Evolutionary conservation across 768 basidiomycete genomes (phyloP).

Genomic region (Macrolepiota albuminosa): DNA sequence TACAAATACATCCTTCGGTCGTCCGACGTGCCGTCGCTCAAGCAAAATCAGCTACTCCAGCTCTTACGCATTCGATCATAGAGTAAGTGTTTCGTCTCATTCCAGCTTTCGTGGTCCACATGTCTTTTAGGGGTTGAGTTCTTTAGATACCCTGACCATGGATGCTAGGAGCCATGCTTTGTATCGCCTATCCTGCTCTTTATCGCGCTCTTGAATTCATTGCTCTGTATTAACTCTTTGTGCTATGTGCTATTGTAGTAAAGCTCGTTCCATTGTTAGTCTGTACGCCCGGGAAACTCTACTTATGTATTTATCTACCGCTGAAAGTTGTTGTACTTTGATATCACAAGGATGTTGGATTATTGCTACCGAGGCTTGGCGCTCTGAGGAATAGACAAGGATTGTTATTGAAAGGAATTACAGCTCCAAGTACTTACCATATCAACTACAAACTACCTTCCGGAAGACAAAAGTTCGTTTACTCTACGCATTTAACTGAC

Average conservation of each 20-base stretch:
- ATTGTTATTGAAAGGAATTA: not conserved
- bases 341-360: not conserved
- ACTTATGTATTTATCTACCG: not conserved
- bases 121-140: too few relatives aligned
- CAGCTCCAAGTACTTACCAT: not conserved
- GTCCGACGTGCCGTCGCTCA: not conserved
- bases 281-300: not conserved
- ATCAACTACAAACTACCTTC: not conserved
- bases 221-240: not conserved
- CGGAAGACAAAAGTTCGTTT: not conserved
- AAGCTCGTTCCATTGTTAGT: too few relatives aligned
- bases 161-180: not conserved
- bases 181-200: not conserved
- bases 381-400: not conserved
- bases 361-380: not conserved
- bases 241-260: not conserved
- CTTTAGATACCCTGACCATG: not conserved
- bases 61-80: not conserved
- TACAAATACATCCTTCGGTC: slow-evolving; percentile 19
- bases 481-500: not conserved
- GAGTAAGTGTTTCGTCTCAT: not conserved
- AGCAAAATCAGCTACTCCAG: not conserved
- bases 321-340: not conserved
- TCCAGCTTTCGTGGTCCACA: not conserved
- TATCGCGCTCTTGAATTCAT: not conserved